Conservation (phyloP, 192 early-diverging fungal genomes). For the Backusella tuberculispora region DNA sequence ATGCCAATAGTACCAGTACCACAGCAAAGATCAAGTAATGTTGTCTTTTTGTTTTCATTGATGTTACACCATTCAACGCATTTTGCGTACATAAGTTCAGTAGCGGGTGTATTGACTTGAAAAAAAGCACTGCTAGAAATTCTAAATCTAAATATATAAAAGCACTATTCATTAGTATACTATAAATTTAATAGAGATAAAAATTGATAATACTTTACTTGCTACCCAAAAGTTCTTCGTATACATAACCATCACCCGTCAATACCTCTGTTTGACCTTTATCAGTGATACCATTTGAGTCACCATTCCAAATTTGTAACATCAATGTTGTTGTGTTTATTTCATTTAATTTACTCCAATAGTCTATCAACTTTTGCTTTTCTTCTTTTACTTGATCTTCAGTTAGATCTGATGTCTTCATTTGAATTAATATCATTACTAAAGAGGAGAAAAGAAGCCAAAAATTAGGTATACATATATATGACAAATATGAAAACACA, state of each 20-base stretch:
- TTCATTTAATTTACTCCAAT: conserved; percentile 31
- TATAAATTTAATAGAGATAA: not conserved
- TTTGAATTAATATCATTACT: conserved; percentile 66
- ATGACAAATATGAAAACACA: not conserved
- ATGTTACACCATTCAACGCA: conserved; percentile 41
- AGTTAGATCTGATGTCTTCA: conserved; percentile 50
- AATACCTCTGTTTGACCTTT: conserved; percentile 49
- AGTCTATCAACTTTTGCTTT: conserved; percentile 37
- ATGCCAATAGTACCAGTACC: conserved; percentile 86
- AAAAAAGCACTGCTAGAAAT: conserved; percentile 79
- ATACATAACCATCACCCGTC: conserved; percentile 56
- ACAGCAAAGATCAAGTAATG: conserved; percentile 80
- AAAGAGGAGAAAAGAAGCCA: too few relatives aligned
- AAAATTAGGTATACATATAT: not conserved
- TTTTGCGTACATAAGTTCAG: conserved; percentile 64
- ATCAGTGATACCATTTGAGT: conserved; percentile 57
- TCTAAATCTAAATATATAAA: conserved; percentile 48
- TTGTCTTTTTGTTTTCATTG: conserved; percentile 33
- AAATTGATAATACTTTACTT: conserved; percentile 26
- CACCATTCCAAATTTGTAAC: conserved; percentile 49
- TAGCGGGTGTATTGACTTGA: conserved; percentile 75
- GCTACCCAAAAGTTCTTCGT: conserved; percentile 66
- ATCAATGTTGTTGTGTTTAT: conserved; percentile 54
- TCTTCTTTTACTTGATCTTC: conserved; percentile 43
- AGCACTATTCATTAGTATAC: not conserved